Percentiles rank a stretch among this genome's conserved stretches.
Conservation (phyloP, 768 basidiomycete genomes). For the Podaxis pistillaris region DNA sequence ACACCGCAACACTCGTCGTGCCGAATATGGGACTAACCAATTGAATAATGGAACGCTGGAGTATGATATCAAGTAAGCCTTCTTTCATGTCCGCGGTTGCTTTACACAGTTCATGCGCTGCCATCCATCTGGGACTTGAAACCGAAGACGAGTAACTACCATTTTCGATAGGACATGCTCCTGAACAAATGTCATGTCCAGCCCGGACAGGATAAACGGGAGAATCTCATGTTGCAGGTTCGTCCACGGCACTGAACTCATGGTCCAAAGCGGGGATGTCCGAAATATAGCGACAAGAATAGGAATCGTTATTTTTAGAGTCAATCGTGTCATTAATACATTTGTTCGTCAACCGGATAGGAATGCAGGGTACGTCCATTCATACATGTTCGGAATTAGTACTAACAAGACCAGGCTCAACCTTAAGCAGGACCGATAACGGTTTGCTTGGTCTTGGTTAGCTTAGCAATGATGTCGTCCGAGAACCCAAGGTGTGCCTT, state of each 20-base stretch:
- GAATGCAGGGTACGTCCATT: constrained; percentile 1
- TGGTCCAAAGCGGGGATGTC: not conserved
- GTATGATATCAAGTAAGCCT: not conserved
- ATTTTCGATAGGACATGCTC: not conserved
- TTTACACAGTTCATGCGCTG: not conserved
- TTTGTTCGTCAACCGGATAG: not conserved
- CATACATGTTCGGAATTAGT: not conserved
- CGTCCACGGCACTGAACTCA: not conserved
- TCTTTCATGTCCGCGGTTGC: not conserved
- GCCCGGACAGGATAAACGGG: not conserved
- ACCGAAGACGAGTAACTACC: not conserved
- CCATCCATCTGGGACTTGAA: not conserved
- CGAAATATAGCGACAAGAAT: not conserved
- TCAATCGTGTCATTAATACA: constrained; percentile 1
- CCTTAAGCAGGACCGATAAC: constrained; percentile 28
- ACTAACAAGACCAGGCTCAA: not conserved
- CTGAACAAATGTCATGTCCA: not conserved
- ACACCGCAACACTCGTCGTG: not conserved
- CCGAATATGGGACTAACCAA: not conserved
- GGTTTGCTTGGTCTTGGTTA: constrained; percentile 38
- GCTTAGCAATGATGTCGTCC: constrained; percentile 28
- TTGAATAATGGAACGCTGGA: not conserved
- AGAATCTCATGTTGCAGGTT: not conserved
- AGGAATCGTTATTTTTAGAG: constrained; percentile 12
- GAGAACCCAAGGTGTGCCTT: constrained; percentile 39